Percentiles rank a stretch among this genome's conserved stretches.
Evolutionary conservation across 306 rosid species (phyloP).

Genomic region (Prunus mira): DNA sequence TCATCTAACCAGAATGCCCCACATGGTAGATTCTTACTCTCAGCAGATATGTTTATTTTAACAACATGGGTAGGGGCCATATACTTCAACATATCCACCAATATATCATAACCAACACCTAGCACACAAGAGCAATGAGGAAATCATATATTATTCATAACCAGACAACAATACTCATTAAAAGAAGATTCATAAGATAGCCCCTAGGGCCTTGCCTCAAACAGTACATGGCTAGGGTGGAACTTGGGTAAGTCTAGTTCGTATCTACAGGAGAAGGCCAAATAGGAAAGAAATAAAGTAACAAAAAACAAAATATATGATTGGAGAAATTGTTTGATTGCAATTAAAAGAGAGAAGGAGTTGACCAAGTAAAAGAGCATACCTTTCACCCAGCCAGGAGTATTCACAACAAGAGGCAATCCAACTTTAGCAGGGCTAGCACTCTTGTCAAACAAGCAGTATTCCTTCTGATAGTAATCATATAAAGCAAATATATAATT

Average conservation of each 20-base stretch:
- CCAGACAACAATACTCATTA: neutral
- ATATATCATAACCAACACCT: constrained; percentile 80
- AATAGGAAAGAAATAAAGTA: neutral
- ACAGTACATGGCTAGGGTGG: neutral
- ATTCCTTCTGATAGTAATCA: constrained; percentile 57
- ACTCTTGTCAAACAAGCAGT: constrained; percentile 29
- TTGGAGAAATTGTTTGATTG: constrained; percentile 8
- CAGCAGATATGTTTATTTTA: constrained; percentile 64
- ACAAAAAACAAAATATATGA: neutral
- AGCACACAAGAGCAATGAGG: constrained; percentile 23
- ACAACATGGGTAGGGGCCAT: constrained; percentile 79
- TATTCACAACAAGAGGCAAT: constrained; percentile 83
- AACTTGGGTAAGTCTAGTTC: neutral
- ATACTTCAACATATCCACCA: constrained; percentile 72
- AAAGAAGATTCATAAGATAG: constrained; percentile 8
- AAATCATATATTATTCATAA: constrained; percentile 3
- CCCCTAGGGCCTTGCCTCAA: neutral
- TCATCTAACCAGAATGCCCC: constrained; percentile 78
- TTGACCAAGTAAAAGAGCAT: constrained; percentile 1
- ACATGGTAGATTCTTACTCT: constrained; percentile 70
- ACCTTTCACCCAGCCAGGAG: constrained; percentile 99
- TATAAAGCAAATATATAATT: constrained; percentile 43
- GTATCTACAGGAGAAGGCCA: neutral
- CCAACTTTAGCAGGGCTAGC: constrained; percentile 33
- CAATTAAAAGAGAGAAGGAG: constrained; percentile 3